Evolutionary conservation across 2,329 filamentous ascomycete genomes (phyloP).

Genomic region (Colletotrichum tamarilloi): DNA sequence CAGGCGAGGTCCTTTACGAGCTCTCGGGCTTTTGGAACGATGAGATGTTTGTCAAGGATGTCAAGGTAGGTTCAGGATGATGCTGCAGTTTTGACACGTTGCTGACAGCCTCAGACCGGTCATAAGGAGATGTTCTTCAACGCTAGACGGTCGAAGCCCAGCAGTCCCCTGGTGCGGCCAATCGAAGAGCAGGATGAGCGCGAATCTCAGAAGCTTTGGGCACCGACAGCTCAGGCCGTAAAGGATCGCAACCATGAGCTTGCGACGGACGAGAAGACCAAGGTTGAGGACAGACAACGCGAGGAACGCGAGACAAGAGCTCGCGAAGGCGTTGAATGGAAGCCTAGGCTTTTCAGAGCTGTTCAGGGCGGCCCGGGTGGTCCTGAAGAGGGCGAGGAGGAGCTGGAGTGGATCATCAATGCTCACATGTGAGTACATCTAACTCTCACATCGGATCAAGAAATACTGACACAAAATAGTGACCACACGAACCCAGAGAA

Average conservation of each 20-base stretch:
- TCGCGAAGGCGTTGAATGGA: slow-evolving; percentile 87
- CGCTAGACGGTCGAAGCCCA: slow-evolving; percentile 81
- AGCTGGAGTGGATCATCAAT: slow-evolving; percentile 95
- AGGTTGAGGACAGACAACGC: slow-evolving; percentile 91
- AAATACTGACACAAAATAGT: slow-evolving; percentile 48
- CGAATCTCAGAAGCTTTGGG: slow-evolving; percentile 91
- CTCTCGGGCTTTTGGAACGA: slow-evolving; percentile 93
- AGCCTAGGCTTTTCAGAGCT: slow-evolving; percentile 83
- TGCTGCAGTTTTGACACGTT: not conserved
- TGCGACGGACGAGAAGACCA: slow-evolving; percentile 96
- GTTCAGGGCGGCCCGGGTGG: slow-evolving; percentile 78
- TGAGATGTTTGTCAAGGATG: slow-evolving; percentile 91
- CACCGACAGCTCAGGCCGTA: slow-evolving; percentile 83
- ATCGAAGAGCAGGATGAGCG: slow-evolving; percentile 88
- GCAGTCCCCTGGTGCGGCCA: slow-evolving; percentile 78
- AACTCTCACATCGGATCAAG: not conserved
- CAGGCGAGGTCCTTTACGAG: slow-evolving; percentile 89
- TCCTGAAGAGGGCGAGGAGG: slow-evolving; percentile 84
- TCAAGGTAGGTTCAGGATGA: slow-evolving; percentile 66
- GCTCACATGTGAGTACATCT: slow-evolving; percentile 76
- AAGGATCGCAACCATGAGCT: slow-evolving; percentile 86
- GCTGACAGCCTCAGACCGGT: slow-evolving; percentile 71
- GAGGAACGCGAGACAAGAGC: slow-evolving; percentile 85
- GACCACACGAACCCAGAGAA: slow-evolving; percentile 74
- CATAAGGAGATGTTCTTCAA: slow-evolving; percentile 93